Evolutionary conservation across 495 filamentous ascomycete species (phyloP), one percentile per base, ranked within the genome.

Genomic region (Aspergillus egyptiacus): DNA sequence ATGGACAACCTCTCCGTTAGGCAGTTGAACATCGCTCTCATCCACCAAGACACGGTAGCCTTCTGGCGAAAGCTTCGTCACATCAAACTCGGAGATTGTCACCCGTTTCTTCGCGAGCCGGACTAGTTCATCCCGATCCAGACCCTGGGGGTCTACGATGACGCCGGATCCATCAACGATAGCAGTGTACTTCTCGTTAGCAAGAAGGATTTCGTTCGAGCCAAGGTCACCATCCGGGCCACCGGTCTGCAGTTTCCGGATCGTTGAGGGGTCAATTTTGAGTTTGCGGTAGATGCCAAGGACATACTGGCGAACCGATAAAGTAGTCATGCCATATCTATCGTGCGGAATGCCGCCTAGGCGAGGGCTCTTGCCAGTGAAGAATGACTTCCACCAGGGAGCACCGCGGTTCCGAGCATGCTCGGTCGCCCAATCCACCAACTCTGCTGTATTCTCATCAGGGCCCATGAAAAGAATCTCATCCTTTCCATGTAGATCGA

Each of bases 381-480:
- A 97, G 81, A 98, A 98, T 0, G 94, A 97, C 73, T 97, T 98
- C 93, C 93, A 98, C 90, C 91, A 97, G 19, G 88, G 87, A 19
- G 94, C 94, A 44, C 90, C 91, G 53, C 93, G 81, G 55, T 70
- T 74, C 28, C 87, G 80, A 50, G 93, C 94, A 65, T 98, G 93
- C 65, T 91, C 87, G 3, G 93, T 98, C 22, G 93, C 93, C 93
- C 93, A 98, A 67, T 97, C 84, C 28, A 98, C 93, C 38, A 98
- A 76, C 58, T 95, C 89, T 25, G 93, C 93, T 4, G 93, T 98
- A 70, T 97, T 97, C 82, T 98, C 93, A 56, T 98, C 93, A 2
- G 93, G 93, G 18, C 93, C 93, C 89, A 98, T 85, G 72, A 98
- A 98, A 6, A 98, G 73, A 49, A 98, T 97, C 64, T 98, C 93